These are phyloP conservation scores for Penicillium turbatum DNA, from an alignment of 495 filamentous ascomycete species.

Conservation along the genomic window DNA sequence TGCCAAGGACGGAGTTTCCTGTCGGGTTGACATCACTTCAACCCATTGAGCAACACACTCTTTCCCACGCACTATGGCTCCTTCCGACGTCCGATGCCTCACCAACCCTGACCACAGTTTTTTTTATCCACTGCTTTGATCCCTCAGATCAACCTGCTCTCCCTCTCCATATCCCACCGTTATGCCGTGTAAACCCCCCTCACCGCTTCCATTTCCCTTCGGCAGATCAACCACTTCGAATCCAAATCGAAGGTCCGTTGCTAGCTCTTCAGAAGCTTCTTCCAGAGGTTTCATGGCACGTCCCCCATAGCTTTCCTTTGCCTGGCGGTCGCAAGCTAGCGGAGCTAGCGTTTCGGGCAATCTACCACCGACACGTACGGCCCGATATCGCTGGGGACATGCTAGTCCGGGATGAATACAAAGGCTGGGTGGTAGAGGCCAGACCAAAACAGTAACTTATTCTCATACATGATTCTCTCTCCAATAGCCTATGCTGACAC, in stretches of 20 bases:
- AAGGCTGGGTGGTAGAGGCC: conserved; percentile 25
- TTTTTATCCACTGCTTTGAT: too few species aligned
- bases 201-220: conserved; percentile 18
- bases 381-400: conserved; percentile 22
- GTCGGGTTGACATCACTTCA: too few species aligned
- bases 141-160: too few species aligned
- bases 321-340: conserved; percentile 27
- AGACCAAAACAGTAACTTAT: too few species aligned
- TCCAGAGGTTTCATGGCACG: conserved; percentile 20
- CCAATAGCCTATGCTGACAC: too few species aligned
- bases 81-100: too few species aligned
- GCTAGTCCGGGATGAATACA: conserved; percentile 30
- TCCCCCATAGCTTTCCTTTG: conserved; percentile 19
- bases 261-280: conserved; percentile 25
- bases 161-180: conserved; percentile 21
- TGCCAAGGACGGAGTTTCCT: too few species aligned
- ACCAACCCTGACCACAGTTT: too few species aligned
- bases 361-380: conserved; percentile 23
- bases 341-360: conserved; percentile 19
- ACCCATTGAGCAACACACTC: too few species aligned
- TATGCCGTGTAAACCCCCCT: conserved; percentile 17
- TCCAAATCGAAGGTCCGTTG: conserved; percentile 31
- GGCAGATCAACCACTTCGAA: conserved; percentile 20
- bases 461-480: not conserved
- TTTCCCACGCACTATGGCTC: too few species aligned